phyloP scores from a whole-genome alignment of 2,329 filamentous ascomycete genomes.

The Curvularia hawaiiensis region DNA sequence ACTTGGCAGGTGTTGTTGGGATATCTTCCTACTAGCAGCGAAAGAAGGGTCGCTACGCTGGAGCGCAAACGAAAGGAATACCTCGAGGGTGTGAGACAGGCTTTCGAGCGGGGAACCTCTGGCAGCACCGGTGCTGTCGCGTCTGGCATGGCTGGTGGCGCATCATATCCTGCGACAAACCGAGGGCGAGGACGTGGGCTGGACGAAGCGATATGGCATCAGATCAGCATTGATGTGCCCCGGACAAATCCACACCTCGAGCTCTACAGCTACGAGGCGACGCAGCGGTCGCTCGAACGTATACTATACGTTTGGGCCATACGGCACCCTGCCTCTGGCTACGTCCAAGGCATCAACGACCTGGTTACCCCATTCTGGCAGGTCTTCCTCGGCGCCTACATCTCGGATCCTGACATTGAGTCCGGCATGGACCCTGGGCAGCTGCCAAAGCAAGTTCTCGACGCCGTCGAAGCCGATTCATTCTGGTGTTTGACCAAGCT shows the following conservation, averaged over 20 bases:
- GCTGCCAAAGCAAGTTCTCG: constrained; percentile 84
- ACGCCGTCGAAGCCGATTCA: constrained; percentile 95
- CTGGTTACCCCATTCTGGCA: constrained; percentile 98
- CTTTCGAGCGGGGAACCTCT: constrained; percentile 62
- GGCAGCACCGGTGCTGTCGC: constrained; percentile 46
- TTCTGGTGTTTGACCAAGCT: constrained; percentile 99
- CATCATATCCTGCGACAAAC: constrained; percentile 49
- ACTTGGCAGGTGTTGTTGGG: constrained; percentile 97
- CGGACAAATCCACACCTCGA: constrained; percentile 95
- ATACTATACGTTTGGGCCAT: constrained; percentile 99
- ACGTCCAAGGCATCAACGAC: constrained; percentile 98
- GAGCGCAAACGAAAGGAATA: constrained; percentile 98
- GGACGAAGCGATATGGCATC: constrained; percentile 98
- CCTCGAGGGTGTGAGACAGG: constrained; percentile 80
- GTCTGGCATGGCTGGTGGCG: constrained; percentile 60
- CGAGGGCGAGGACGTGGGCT: constrained; percentile 75
- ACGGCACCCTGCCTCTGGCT: constrained; percentile 93
- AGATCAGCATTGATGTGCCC: constrained; percentile 98
- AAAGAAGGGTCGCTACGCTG: constrained; percentile 84
- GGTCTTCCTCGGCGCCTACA: constrained; percentile 92
- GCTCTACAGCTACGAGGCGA: constrained; percentile 94
- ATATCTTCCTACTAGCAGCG: constrained; percentile 95
- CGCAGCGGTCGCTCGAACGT: constrained; percentile 88
- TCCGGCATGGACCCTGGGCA: constrained; percentile 97
- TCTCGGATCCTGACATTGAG: constrained; percentile 91